These are phyloP conservation scores for Penicillium canariense DNA, from an alignment of 495 filamentous ascomycete species.

Conservation along the genomic window DNA sequence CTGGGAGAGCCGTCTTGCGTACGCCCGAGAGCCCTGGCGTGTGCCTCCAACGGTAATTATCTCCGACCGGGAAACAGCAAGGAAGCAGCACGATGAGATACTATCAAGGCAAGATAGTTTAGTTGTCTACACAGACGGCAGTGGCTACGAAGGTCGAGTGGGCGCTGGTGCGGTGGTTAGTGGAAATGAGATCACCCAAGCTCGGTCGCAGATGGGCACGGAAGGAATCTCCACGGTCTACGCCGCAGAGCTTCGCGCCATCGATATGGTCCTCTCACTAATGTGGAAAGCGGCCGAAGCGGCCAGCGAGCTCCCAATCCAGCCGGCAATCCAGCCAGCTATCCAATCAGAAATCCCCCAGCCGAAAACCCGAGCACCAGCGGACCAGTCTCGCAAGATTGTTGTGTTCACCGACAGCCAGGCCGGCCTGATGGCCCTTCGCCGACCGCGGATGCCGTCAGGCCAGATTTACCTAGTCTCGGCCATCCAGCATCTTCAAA, in stretches of 20 bases:
- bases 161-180: conserved; percentile 3
- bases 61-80: no score
- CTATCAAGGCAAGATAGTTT: no score
- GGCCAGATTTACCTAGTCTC: conserved; percentile 12
- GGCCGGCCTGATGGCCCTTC: conserved; percentile 10
- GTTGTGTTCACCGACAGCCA: conserved; percentile 17
- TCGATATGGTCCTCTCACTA: no score
- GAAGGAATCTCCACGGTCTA: not conserved
- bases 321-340: no score
- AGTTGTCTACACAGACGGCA: conserved; percentile 9
- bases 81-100: no score
- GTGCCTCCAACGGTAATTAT: no score
- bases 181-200: not conserved
- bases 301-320: not conserved
- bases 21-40: no score
- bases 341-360: no score
- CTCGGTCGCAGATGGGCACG: conserved; percentile 6
- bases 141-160: conserved; percentile 3
- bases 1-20: no score
- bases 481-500: conserved; percentile 4
- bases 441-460: conserved; percentile 6
- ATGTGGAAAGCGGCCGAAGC: no score
- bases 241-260: conserved; percentile 4
- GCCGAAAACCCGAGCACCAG: no score
- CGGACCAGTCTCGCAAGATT: no score